These are phyloP conservation scores for Tolypocladium capitatum DNA, from an alignment of 2,329 filamentous ascomycete genomes.

Conservation along the genomic window DNA sequence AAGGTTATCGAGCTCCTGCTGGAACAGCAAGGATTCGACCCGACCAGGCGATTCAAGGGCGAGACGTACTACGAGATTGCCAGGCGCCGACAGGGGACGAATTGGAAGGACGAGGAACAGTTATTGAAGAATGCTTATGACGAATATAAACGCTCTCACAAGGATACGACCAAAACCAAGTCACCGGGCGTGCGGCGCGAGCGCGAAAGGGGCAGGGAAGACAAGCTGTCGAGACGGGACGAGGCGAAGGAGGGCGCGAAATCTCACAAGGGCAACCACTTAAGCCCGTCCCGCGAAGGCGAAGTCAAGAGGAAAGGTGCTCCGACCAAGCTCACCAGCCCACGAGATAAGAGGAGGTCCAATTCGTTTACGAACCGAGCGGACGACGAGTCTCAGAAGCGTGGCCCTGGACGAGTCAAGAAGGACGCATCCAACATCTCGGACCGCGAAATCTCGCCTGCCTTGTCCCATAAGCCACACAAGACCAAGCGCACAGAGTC, in stretches of 20 bases:
- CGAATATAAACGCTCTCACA: constrained; percentile 41
- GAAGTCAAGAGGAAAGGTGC: constrained; percentile 30
- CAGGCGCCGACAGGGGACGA: constrained; percentile 65
- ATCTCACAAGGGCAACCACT: constrained; percentile 30
- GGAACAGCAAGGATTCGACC: constrained; percentile 67
- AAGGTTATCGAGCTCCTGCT: constrained; percentile 73
- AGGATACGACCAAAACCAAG: constrained; percentile 33
- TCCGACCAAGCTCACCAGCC: constrained; percentile 24
- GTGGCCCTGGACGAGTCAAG: constrained; percentile 37
- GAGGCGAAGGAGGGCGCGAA: constrained; percentile 32
- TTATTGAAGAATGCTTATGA: constrained; percentile 67
- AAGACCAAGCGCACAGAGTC: constrained; percentile 42
- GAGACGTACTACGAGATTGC: constrained; percentile 82
- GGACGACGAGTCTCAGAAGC: constrained; percentile 37
- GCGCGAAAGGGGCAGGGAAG: constrained; percentile 26
- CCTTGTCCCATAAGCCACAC: constrained; percentile 29
- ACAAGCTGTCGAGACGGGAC: constrained; percentile 27
- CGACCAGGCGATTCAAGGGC: constrained; percentile 62
- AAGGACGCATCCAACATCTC: constrained; percentile 40
- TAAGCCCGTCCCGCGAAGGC: constrained; percentile 34
- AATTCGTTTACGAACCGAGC: constrained; percentile 27
- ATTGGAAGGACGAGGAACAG: constrained; percentile 80
- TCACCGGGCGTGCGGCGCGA: constrained; percentile 32
- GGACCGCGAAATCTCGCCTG: constrained; percentile 40
- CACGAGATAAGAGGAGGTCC: constrained; percentile 35